Conservation (phyloP, 2,329 filamentous ascomycete genomes). For the Calonectria hongkongensis region DNA sequence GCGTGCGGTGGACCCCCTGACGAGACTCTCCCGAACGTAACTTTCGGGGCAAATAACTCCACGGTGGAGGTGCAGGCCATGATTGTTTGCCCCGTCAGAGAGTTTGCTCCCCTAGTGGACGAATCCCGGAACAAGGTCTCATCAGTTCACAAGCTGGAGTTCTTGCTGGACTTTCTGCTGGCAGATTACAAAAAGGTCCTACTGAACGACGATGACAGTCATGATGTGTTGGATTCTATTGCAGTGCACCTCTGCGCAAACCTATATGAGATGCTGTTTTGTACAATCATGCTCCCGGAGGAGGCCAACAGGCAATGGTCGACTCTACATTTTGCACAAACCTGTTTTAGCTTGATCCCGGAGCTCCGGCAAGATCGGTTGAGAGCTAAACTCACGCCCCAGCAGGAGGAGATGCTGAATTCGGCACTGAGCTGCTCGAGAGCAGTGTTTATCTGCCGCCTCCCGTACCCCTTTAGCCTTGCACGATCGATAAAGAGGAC, state of each 20-base stretch:
- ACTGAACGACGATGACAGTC: neutral
- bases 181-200: neutral
- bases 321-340: neutral
- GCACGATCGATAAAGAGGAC: conserved; percentile 14
- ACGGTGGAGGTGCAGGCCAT: conserved; percentile 18
- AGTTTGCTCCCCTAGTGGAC: conserved; percentile 13
- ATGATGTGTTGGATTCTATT: neutral
- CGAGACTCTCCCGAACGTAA: neutral
- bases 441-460: conserved; percentile 4
- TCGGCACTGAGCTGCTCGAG: neutral
- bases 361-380: neutral
- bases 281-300: conserved; percentile 2
- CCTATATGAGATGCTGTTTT: conserved; percentile 17
- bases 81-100: neutral
- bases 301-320: neutral
- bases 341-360: neutral
- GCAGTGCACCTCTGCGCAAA: neutral
- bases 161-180: conserved; percentile 6
- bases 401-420: neutral
- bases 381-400: neutral
- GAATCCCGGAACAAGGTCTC: neutral
- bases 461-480: conserved; percentile 12
- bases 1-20: conserved; percentile 1
- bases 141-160: conserved; percentile 8
- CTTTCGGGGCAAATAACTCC: neutral